These are phyloP conservation scores for Cladosporium oxysporum DNA, from an alignment of 2,329 filamentous ascomycete genomes.

Conservation along the genomic window DNA sequence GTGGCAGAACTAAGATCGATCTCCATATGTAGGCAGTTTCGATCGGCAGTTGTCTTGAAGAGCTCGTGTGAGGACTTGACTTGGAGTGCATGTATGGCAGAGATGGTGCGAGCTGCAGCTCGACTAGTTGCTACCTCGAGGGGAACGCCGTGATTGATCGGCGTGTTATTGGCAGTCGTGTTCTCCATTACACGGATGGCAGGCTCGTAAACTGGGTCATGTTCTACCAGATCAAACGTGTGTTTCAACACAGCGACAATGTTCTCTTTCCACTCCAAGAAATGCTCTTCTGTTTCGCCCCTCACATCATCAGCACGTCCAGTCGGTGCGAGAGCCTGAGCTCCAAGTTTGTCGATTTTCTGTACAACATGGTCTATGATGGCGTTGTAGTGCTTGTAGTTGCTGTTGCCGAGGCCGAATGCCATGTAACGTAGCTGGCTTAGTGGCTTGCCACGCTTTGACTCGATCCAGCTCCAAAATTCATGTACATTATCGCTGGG, in stretches of 20 bases:
- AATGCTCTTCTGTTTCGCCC: slow-evolving; percentile 48
- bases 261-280: slow-evolving; percentile 45
- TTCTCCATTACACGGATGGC: slow-evolving; percentile 34
- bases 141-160: slow-evolving; percentile 35
- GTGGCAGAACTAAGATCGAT: slow-evolving; percentile 47
- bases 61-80: slow-evolving; percentile 39
- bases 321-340: slow-evolving; percentile 35
- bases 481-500: slow-evolving; percentile 53
- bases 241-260: slow-evolving; percentile 37
- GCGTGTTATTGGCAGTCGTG: slow-evolving; percentile 28
- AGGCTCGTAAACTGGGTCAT: slow-evolving; percentile 39
- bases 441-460: slow-evolving; percentile 22
- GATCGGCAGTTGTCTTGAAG: slow-evolving; percentile 36
- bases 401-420: slow-evolving; percentile 50
- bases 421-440: slow-evolving; percentile 42
- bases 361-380: slow-evolving; percentile 42
- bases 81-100: slow-evolving; percentile 36
- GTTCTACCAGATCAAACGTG: slow-evolving; percentile 38
- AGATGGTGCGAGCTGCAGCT: slow-evolving; percentile 33
- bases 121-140: slow-evolving; percentile 23
- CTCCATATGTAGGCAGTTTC: slow-evolving; percentile 47
- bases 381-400: slow-evolving; percentile 51
- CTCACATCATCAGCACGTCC: slow-evolving; percentile 45
- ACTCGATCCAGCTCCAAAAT: slow-evolving; percentile 34
- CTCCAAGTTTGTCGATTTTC: slow-evolving; percentile 38